Conservation (phyloP, 2,329 filamentous ascomycete genomes). For the Aspergillus pseudoviridinutans region DNA sequence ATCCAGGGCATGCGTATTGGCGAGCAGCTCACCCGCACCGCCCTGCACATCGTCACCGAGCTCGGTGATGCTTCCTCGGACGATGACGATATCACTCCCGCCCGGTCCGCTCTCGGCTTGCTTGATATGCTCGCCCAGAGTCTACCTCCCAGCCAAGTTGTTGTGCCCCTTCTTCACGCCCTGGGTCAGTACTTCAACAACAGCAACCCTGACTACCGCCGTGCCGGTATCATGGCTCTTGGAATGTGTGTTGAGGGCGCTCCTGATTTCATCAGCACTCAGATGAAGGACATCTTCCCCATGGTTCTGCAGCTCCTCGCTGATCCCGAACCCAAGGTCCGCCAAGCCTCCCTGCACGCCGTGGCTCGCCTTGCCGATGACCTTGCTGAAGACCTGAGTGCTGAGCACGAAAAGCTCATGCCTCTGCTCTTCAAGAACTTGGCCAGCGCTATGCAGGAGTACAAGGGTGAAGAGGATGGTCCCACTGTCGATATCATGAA, state of each 20-base stretch:
- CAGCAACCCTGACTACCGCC: constrained; percentile 71
- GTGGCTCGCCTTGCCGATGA: constrained; percentile 90
- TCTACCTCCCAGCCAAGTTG: constrained; percentile 87
- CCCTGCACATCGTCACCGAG: constrained; percentile 85
- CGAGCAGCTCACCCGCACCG: constrained; percentile 79
- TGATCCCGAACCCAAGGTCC: constrained; percentile 78
- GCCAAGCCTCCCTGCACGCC: constrained; percentile 80
- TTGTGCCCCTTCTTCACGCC: constrained; percentile 84
- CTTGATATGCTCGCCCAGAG: constrained; percentile 85
- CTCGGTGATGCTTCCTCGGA: constrained; percentile 65
- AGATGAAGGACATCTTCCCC: constrained; percentile 81
- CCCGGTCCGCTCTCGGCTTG: constrained; percentile 77
- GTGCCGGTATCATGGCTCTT: constrained; percentile 85
- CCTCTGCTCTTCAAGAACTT: constrained; percentile 83
- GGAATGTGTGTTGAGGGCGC: constrained; percentile 95
- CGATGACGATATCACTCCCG: constrained; percentile 81
- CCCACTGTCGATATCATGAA: constrained; percentile 83
- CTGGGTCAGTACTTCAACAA: constrained; percentile 77
- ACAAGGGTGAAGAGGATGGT: constrained; percentile 62
- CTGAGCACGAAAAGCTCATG: constrained; percentile 80
- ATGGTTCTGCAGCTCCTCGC: constrained; percentile 76
- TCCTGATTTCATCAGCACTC: constrained; percentile 93
- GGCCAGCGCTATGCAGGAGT: constrained; percentile 69
- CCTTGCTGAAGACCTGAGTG: constrained; percentile 81
- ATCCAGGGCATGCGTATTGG: constrained; percentile 87